phyloP scores from a whole-genome alignment of 805 yeast genomes.

The Cyberlindnera maclurae region DNA sequence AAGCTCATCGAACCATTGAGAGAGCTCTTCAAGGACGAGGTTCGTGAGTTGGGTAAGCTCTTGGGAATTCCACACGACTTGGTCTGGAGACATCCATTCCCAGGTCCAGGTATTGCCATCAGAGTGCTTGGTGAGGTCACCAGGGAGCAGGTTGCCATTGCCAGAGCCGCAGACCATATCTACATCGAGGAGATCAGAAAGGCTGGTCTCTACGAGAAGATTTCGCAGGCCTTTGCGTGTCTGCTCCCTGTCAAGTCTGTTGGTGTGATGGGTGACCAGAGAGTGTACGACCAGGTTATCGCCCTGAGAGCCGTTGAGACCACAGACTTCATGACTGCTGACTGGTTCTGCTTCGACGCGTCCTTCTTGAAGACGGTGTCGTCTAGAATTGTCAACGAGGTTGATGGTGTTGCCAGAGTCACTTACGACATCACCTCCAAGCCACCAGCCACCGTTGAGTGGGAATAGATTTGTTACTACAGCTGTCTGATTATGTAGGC shows the following conservation, averaged over 20 bases:
- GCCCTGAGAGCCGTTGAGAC: slow-evolving; percentile 98
- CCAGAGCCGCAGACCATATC: slow-evolving; percentile 94
- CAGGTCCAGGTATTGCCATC: slow-evolving; percentile 99
- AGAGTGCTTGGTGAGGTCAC: slow-evolving; percentile 97
- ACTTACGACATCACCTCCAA: slow-evolving; percentile 97
- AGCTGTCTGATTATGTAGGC: not conserved
- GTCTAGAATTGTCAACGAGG: slow-evolving; percentile 96
- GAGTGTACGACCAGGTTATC: slow-evolving; percentile 98
- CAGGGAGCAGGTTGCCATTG: slow-evolving; percentile 86
- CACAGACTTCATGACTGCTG: slow-evolving; percentile 98
- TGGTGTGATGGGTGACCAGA: slow-evolving; percentile 99
- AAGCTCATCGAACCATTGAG: slow-evolving; percentile 97
- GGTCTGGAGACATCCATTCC: slow-evolving; percentile 99
- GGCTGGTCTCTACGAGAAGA: slow-evolving; percentile 87
- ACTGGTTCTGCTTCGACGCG: slow-evolving; percentile 94
- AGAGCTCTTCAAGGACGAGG: slow-evolving; percentile 98
- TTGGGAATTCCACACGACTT: slow-evolving; percentile 94
- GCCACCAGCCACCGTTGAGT: slow-evolving; percentile 99
- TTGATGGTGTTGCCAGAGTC: slow-evolving; percentile 97
- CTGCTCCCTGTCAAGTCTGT: slow-evolving; percentile 96
- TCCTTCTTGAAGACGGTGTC: slow-evolving; percentile 87
- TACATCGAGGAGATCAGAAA: slow-evolving; percentile 93
- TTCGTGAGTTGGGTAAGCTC: slow-evolving; percentile 89
- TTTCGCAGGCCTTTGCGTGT: slow-evolving; percentile 97
- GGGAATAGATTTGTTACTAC: slow-evolving; percentile 58